Evolutionary conservation across 345 rosid genomes (phyloP).

Genomic region (Raphanus sativus): DNA sequence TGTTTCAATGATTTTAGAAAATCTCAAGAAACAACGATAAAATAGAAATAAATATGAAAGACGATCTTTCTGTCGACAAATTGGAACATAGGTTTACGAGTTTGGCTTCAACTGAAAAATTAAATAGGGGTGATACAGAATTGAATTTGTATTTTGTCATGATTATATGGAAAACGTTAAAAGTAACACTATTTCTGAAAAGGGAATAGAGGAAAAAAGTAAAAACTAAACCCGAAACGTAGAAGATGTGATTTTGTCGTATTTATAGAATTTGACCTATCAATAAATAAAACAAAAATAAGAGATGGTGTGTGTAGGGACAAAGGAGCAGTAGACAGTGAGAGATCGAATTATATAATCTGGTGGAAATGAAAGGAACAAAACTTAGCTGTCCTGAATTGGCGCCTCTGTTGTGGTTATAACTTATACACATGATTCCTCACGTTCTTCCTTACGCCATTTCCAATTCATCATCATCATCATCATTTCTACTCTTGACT

Average conservation of each 20-base stretch:
- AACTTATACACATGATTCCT: constrained; percentile 35
- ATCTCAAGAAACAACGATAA: not conserved
- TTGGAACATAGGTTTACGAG: constrained; percentile 16
- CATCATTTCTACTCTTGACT: not conserved
- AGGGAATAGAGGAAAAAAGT: constrained; percentile 5
- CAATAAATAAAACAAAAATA: constrained; percentile 2
- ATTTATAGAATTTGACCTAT: not conserved
- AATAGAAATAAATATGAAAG: not conserved
- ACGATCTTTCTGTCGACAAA: constrained; percentile 21
- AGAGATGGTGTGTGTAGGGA: constrained; percentile 35
- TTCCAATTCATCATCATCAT: constrained; percentile 4
- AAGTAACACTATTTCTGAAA: constrained; percentile 7
- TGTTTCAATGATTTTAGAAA: not conserved
- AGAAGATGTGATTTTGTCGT: constrained; percentile 20
- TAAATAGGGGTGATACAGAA: not conserved
- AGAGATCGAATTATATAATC: constrained; percentile 15
- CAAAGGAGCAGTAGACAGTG: constrained; percentile 20
- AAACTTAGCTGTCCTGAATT: constrained; percentile 37
- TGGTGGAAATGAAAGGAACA: constrained; percentile 20
- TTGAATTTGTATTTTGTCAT: constrained; percentile 2
- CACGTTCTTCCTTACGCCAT: constrained; percentile 25
- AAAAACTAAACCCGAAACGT: constrained; percentile 20
- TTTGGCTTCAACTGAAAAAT: constrained; percentile 26
- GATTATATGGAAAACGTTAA: constrained; percentile 9
- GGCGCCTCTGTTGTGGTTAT: constrained; percentile 30